Base-by-base conservation (phyloP, 2,329 filamentous ascomycete genomes). In the Penicillium fuscoglaucum region DNA sequence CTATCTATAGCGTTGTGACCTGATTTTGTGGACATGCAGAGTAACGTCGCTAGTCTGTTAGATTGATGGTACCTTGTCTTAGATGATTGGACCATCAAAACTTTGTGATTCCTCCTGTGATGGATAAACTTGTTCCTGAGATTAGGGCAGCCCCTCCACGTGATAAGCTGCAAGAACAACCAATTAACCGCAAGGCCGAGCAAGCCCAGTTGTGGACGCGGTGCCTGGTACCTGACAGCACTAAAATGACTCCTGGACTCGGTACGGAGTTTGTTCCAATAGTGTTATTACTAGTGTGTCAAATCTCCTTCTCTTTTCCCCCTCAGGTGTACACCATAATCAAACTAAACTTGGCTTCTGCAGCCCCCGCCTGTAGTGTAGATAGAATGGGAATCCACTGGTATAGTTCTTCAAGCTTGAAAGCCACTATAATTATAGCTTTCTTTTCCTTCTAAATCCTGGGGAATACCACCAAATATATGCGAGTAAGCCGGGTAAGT, bases 121-220 rank as follows among this genome's bases (percentile, higher is more conserved):
- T 45, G 17, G 10, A 12, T 28, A 45, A 26, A 45, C 43, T 12
- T 7, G 43, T 45, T 45, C 43, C 43, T 44, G 33, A 41, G 40
- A 53, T 52, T 57, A 52, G 55, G 49, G 55, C 48, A 52, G n/a
- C 46, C 40, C 33, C 47, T 46, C 33, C 46, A 48, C 46, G 31
- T 48, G 46, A 48, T 9, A 8, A 40, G 5, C 15, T 29, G 43
- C 43, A 28, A 26, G 41, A n/a, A 21, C 29, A n/a, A 26, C 46
- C 31, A 48, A 26, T 37, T 7, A 17, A 24, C 19, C 8, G 29
- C 17, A 12, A 12, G 17, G 4, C 13, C 45, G 13, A 48, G 19
- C 3, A 35, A 24, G 12, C 44, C 26, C 4, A 9, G n/a, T 6
- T 6, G 15, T 26, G 28, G 28, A 12, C 17, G 19, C n/a, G 46